phyloP scores from a whole-genome alignment of 192 early-diverging fungal genomes.

The Coemansia sp. region DNA sequence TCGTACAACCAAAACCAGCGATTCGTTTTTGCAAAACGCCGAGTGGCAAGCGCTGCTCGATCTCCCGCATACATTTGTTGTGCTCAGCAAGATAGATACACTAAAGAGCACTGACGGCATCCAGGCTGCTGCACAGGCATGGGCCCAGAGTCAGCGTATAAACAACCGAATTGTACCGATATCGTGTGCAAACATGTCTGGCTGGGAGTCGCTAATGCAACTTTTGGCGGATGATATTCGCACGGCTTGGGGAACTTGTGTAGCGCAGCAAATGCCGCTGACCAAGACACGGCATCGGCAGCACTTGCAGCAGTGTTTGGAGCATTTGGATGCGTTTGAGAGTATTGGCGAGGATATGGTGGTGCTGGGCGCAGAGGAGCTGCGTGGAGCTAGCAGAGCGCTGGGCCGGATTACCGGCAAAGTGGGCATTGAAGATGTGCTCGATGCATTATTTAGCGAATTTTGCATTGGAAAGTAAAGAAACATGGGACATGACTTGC shows the following conservation, averaged over 20 bases:
- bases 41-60: constrained; percentile 23
- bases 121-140: not conserved
- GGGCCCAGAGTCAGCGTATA: not conserved
- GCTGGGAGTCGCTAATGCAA: constrained; percentile 17
- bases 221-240: constrained; percentile 29
- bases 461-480: constrained; percentile 78
- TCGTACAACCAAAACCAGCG: not conserved
- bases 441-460: constrained; percentile 71
- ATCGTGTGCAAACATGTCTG: constrained; percentile 1
- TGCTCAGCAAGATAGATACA: constrained; percentile 60
- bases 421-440: constrained; percentile 70
- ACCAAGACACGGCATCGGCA: constrained; percentile 69
- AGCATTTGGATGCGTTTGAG: not conserved
- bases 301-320: constrained; percentile 43
- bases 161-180: not conserved
- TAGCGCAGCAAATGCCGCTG: constrained; percentile 50
- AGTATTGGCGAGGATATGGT: constrained; percentile 19
- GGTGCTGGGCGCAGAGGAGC: constrained; percentile 66
- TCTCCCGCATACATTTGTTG: constrained; percentile 58
- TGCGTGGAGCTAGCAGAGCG: constrained; percentile 59
- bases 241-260: constrained; percentile 20
- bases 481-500: no score
- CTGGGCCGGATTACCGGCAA: constrained; percentile 72
- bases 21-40: not conserved
- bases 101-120: not conserved